Percentiles rank a stretch among this genome's conserved stretches.
These are phyloP conservation scores for Scleromitrula shiraiana DNA, from an alignment of 2,329 filamentous ascomycete species.

Conservation along the genomic window DNA sequence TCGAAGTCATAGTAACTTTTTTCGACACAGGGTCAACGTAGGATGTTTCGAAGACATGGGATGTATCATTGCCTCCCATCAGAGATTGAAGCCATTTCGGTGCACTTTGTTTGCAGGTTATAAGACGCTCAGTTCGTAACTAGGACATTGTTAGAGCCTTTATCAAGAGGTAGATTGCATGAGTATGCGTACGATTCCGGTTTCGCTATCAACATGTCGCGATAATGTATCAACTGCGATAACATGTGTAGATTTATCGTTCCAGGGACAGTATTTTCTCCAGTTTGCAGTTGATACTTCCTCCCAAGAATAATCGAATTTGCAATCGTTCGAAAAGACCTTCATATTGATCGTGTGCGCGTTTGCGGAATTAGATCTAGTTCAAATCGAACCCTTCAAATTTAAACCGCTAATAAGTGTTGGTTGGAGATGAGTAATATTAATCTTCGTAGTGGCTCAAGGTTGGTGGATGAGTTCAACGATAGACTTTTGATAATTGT, in stretches of 20 bases:
- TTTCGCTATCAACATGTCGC: constrained; percentile 55
- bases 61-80: constrained; percentile 71
- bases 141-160: constrained; percentile 27
- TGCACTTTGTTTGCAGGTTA: constrained; percentile 55
- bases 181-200: constrained; percentile 53
- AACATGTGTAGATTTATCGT: constrained; percentile 96
- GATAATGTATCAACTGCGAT: constrained; percentile 89
- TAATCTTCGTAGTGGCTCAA: background rate
- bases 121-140: constrained; percentile 64
- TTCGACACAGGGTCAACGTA: constrained; percentile 80
- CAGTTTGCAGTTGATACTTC: constrained; percentile 97
- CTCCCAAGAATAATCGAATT: constrained; percentile 97
- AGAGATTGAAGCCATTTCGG: constrained; percentile 76
- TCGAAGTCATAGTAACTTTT: constrained; percentile 93
- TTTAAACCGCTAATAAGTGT: background rate
- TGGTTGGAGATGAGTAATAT: background rate
- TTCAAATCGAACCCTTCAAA: background rate
- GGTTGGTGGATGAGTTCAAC: background rate
- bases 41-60: constrained; percentile 88
- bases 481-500: background rate
- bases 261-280: constrained; percentile 98
- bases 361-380: background rate
- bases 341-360: constrained; percentile 57
- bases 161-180: background rate
- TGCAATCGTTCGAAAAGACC: constrained; percentile 84